Evolutionary conservation across 1,284 basidiomycete species (phyloP).

Genomic region (Vanrija sp.): DNA sequence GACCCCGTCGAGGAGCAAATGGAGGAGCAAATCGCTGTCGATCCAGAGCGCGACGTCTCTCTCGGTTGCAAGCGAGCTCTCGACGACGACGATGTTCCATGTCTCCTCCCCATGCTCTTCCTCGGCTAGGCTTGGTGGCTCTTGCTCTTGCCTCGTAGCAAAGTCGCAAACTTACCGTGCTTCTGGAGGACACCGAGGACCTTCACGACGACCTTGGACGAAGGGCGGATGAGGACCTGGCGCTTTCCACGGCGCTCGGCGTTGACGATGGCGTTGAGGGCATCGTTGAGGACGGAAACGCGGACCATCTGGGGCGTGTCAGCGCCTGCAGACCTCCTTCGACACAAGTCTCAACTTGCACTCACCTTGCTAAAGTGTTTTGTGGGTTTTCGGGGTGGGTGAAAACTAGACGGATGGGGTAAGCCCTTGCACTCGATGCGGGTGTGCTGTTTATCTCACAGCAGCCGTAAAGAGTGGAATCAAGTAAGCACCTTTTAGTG

Average conservation of each 20-base stretch:
- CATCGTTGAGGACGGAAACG: slow-evolving; percentile 53
- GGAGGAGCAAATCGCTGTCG: neutral
- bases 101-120: neutral
- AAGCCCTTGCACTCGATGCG: slow-evolving; percentile 47
- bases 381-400: slow-evolving; percentile 11
- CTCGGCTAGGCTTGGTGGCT: too few relatives aligned
- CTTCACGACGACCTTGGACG: slow-evolving; percentile 93
- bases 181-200: slow-evolving; percentile 96
- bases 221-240: slow-evolving; percentile 91
- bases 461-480: slow-evolving; percentile 43
- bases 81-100: neutral
- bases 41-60: neutral
- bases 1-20: neutral
- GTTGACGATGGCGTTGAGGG: slow-evolving; percentile 90
- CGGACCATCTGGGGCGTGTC: slow-evolving; percentile 45
- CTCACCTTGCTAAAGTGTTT: slow-evolving; percentile 1
- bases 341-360: too few relatives aligned
- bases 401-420: slow-evolving; percentile 23
- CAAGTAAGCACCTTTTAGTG: slow-evolving; percentile 17
- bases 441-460: slow-evolving; percentile 36
- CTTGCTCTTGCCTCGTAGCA: neutral
- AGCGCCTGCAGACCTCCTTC: neutral
- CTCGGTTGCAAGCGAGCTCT: too few relatives aligned
- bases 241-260: slow-evolving; percentile 97
- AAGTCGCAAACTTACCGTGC: slow-evolving; percentile 69